Evolutionary conservation across 805 yeast species (phyloP), one percentile per base, ranked within the genome.

Genomic region (Diddensiella caesifluorescens): DNA sequence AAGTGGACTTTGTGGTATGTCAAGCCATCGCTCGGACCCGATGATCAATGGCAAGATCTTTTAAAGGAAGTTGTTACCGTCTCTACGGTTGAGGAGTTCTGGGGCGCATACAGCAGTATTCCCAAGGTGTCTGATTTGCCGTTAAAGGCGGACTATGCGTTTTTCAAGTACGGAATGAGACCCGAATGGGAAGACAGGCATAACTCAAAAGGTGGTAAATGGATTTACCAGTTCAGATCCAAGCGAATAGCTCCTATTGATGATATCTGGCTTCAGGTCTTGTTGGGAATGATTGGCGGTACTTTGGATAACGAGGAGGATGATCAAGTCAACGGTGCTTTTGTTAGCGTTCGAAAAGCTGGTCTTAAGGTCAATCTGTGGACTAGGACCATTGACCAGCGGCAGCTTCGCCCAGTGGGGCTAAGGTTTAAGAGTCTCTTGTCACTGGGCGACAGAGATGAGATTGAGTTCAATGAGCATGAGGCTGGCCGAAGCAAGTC

Each of bases 1-100:
- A 78, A 76, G 65, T 90, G 96, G 97, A 87, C 97, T 18, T 75
- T 90, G 60, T 90, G 98, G 98, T 92, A 87, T 74, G 85, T 95
- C 46, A 88, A 88, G 70, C 97, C 98, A 48, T 80, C 86, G 47
- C 77, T 79, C 47, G 83, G 80, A 59, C 47, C 51, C 26, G 70
- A 70, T 52, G 95, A 87, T 68, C 79, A 86, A 57, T 90, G 97
- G 97, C 76, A 86, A 42, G 95, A 89, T 59, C 74, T 88, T 52
- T 74, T 92, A 60, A 88, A 88, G 70, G 94, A 95, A 44, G 94
- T 92, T 39, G 90, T 88, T 54, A 78, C 94, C 19, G 87, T 92
- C 57, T 75, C 80, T 42, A 79, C 95, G n/a, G 97, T 92, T 39
- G 98, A 92, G 71, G 97, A 90, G 65, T 92, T 92, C 71, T 92